Evolutionary conservation across 345 rosid genomes (phyloP).

Genomic region (Sisymbrium irio): DNA sequence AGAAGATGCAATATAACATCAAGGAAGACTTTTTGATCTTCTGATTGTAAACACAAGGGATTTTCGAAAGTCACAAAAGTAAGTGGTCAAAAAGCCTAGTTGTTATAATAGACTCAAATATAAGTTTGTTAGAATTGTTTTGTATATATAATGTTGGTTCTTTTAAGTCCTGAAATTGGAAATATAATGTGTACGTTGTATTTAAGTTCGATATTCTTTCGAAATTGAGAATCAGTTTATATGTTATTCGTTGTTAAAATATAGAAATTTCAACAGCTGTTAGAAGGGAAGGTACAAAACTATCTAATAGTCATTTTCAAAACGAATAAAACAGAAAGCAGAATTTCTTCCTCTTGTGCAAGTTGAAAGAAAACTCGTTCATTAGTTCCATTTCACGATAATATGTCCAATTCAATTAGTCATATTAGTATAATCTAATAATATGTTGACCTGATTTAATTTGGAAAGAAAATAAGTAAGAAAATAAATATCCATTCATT

Average conservation of each 20-base stretch:
- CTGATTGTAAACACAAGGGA: constrained; percentile 20
- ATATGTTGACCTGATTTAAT: too few species aligned
- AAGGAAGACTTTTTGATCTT: constrained; percentile 71
- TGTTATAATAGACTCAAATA: constrained; percentile 9
- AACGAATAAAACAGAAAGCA: background rate
- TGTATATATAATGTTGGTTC: constrained; percentile 22
- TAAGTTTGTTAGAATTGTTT: constrained; percentile 12
- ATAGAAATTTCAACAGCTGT: background rate
- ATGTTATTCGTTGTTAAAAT: background rate
- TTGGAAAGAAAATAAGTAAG: too few species aligned
- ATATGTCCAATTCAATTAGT: too few species aligned
- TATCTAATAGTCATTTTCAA: background rate
- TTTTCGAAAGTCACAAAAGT: background rate
- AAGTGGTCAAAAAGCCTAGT: constrained; percentile 8
- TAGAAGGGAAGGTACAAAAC: background rate
- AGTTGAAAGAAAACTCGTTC: constrained; percentile 17
- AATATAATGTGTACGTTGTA: constrained; percentile 5
- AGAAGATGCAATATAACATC: constrained; percentile 72
- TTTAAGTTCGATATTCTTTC: background rate
- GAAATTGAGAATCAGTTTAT: background rate
- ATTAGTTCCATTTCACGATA: background rate
- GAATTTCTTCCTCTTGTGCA: background rate
- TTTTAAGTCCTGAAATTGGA: background rate
- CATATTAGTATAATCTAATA: too few species aligned
- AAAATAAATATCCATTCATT: too few species aligned